phyloP scores from a whole-genome alignment of 257 asterid genomes.

The Gynochthodes officinalis region DNA sequence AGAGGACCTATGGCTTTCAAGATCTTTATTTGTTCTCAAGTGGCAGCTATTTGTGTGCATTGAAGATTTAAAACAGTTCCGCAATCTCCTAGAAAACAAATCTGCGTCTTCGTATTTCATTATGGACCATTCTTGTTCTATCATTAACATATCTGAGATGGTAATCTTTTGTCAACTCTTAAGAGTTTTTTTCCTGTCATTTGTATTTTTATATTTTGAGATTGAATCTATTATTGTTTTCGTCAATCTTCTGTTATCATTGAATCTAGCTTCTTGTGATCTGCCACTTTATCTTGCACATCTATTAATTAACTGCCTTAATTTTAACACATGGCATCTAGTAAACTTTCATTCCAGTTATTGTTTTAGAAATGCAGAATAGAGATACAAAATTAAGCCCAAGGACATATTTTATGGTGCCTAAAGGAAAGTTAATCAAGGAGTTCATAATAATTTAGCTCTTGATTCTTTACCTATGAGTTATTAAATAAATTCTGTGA shows the following conservation, averaged over 20 bases:
- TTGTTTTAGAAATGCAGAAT: not conserved
- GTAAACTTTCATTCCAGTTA: not conserved
- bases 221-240: not conserved
- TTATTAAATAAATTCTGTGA: no score
- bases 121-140: conserved; percentile 38
- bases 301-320: not conserved
- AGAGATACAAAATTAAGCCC: not conserved
- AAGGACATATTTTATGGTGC: not conserved
- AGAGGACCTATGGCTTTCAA: conserved; percentile 39
- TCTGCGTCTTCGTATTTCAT: conserved; percentile 30
- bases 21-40: conserved; percentile 47
- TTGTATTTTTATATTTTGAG: not conserved
- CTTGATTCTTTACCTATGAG: not conserved
- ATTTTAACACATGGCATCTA: not conserved
- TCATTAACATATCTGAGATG: conserved; percentile 40
- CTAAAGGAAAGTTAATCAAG: not conserved
- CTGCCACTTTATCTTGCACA: not conserved
- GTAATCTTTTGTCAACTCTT: conserved; percentile 18
- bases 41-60: conserved; percentile 38
- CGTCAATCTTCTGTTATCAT: not conserved
- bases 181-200: not conserved
- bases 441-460: not conserved
- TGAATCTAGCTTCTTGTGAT: not conserved
- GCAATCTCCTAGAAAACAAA: conserved; percentile 25
- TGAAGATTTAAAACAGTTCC: conserved; percentile 44